phyloP scores from a whole-genome alignment of 441 rosid genomes.

The Erysimum cheiri region DNA sequence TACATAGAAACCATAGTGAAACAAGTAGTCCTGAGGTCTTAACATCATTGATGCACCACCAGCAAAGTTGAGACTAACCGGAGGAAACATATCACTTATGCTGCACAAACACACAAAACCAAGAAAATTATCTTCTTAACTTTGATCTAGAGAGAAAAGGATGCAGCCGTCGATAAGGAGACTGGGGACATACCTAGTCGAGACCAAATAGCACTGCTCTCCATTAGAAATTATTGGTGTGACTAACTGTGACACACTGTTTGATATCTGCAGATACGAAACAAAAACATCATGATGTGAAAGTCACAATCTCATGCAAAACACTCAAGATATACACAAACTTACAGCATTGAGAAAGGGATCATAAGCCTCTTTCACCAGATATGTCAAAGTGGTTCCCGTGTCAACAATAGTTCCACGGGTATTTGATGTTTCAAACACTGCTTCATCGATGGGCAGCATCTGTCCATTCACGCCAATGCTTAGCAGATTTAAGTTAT shows the following conservation, averaged over 20 bases:
- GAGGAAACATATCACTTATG: constrained; percentile 61
- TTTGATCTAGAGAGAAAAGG: constrained; percentile 20
- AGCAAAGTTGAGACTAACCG: constrained; percentile 65
- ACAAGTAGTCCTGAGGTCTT: constrained; percentile 71
- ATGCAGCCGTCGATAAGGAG: too few relatives aligned
- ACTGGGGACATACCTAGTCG: constrained; percentile 70
- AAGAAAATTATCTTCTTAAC: not conserved
- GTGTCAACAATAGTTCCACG: constrained; percentile 78
- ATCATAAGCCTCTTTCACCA: constrained; percentile 73
- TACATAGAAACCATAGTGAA: constrained; percentile 68
- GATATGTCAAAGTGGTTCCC: constrained; percentile 77
- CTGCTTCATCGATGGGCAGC: constrained; percentile 56
- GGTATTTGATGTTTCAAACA: constrained; percentile 57
- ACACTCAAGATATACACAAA: constrained; percentile 27
- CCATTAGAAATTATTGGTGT: constrained; percentile 67
- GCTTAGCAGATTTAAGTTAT: constrained; percentile 70
- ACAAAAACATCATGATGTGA: constrained; percentile 22
- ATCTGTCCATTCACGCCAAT: constrained; percentile 64
- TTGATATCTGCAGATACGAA: constrained; percentile 50
- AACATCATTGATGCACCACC: constrained; percentile 70
- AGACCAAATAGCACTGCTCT: constrained; percentile 66
- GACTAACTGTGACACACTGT: constrained; percentile 58
- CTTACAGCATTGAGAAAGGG: constrained; percentile 74
- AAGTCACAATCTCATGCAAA: constrained; percentile 4
- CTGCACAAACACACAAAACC: constrained; percentile 46